Evolutionary conservation across 768 basidiomycete genomes (phyloP).

Genomic region (Mycena alexandri): DNA sequence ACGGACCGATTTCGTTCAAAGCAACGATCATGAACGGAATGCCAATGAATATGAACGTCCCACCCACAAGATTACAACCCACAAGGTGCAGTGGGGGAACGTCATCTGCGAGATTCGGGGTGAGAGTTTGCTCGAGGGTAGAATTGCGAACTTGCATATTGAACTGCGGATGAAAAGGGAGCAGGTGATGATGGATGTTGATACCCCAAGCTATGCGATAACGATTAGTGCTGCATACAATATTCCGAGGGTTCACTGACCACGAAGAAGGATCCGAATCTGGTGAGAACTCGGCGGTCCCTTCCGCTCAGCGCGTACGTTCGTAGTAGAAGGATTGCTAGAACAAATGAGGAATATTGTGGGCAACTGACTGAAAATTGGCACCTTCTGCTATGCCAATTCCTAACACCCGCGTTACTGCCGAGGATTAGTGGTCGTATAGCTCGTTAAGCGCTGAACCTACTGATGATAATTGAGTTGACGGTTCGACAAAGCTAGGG

Average conservation of each 20-base stretch:
- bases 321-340: conserved; percentile 21
- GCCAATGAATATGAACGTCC: conserved; percentile 15
- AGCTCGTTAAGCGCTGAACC: no score
- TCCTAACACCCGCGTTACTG: conserved; percentile 7
- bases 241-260: no score
- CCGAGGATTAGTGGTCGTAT: no score
- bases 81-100: conserved; percentile 1
- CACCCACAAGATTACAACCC: conserved; percentile 18
- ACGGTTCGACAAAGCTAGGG: no score
- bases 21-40: conserved; percentile 19
- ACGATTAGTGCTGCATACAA: not conserved
- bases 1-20: conserved; percentile 19
- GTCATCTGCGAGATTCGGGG: not conserved
- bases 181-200: not conserved
- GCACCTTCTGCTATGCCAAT: conserved; percentile 13
- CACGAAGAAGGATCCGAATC: not conserved
- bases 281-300: not conserved
- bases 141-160: not conserved
- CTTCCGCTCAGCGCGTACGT: conserved; percentile 24
- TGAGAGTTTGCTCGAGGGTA: not conserved
- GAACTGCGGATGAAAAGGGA: not conserved
- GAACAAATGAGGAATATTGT: not conserved
- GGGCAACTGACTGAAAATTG: not conserved
- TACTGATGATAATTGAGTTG: no score
- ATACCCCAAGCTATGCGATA: not conserved